Base-by-base conservation (phyloP, 106 monocot species). In the Cymbidium sinense region DNA sequence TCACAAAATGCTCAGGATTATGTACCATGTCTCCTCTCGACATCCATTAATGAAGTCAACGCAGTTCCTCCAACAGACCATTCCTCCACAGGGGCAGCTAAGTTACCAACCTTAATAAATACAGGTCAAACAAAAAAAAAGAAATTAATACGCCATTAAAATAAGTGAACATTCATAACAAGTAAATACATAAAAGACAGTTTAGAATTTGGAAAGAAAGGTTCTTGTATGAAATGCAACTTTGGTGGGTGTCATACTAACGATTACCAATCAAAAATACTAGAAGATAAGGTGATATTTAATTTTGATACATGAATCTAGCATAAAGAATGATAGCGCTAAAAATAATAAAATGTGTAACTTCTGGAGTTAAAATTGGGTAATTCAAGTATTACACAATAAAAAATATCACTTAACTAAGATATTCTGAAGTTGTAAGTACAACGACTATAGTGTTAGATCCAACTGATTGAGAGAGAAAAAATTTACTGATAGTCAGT, bases 1-100 rank as follows among this genome's bases (percentile, higher is more conserved):
- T n/a, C 20, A 58, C 58, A 58, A 58, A 58, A 58, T 23, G 21
- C n/a, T 58, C 4, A 58, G 58, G 4, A 76, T 55, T 15, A 33
- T 3, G 41, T 90, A 98, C 98, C 98, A 78, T 90, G 98, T 61
- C 98, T 82, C 79, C 98, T 91, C 81, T 98, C 98, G 20, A 98
- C 98, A 84, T 98, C 98, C 98, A 98, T 98, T 75, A 98, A 64
- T 36, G 98, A 64, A 55, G 98, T 98, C 70, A 98, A 85, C 61
- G 98, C 88, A 78, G 94, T 98, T 19, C 98, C 98, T 73, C 98
- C 98, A 69, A 94, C 94, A 43, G 94, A 90, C 98, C 98, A 98
- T 82, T 94, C 88, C 50, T 92, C 94, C 78, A 98, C 92, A 33
- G 98, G 94, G 44, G 98, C 98, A 83, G 76, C 71, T 71, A 98